phyloP scores from a whole-genome alignment of 1,139 yeast genomes.

The Schizosaccharomyces versatilis region DNA sequence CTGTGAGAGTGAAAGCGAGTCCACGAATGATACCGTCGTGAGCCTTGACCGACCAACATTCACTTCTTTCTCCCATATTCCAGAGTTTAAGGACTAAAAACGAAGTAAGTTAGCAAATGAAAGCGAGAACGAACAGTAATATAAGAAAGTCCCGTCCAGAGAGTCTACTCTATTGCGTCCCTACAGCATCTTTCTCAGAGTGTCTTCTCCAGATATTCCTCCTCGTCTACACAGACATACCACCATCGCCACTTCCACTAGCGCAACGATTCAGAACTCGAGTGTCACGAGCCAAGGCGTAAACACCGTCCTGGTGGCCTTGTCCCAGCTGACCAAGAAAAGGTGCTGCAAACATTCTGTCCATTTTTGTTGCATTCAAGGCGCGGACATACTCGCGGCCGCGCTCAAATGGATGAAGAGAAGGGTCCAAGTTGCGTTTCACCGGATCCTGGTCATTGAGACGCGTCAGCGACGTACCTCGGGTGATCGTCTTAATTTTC shows the following conservation, averaged over 20 bases:
- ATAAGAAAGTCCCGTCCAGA: too few species aligned
- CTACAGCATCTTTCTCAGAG: too few species aligned
- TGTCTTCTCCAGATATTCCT: background rate
- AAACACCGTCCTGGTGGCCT: constrained; percentile 94
- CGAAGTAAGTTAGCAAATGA: background rate
- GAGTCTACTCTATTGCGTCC: too few species aligned
- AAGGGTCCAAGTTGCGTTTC: constrained; percentile 82
- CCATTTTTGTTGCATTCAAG: constrained; percentile 80
- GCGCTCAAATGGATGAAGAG: constrained; percentile 87
- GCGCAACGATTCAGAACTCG: constrained; percentile 53
- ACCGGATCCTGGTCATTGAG: constrained; percentile 44
- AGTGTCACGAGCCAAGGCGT: constrained; percentile 62
- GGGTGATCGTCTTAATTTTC: constrained; percentile 1
- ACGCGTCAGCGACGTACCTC: constrained; percentile 6
- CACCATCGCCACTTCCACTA: constrained; percentile 84
- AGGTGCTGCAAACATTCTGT: constrained; percentile 89
- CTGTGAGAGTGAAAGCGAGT: constrained; percentile 51
- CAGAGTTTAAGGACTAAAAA: constrained; percentile 52
- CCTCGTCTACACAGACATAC: background rate
- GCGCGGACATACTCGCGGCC: constrained; percentile 94
- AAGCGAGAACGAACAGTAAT: too few species aligned
- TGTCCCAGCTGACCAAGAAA: constrained; percentile 84
- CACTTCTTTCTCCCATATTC: constrained; percentile 60
- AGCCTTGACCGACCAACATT: constrained; percentile 57
- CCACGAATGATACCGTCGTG: constrained; percentile 86